A percentile compares a stretch with the other conserved stretches of the same genome.
Conservation (phyloP, 768 basidiomycete genomes). For the Termitomyces sp. region DNA sequence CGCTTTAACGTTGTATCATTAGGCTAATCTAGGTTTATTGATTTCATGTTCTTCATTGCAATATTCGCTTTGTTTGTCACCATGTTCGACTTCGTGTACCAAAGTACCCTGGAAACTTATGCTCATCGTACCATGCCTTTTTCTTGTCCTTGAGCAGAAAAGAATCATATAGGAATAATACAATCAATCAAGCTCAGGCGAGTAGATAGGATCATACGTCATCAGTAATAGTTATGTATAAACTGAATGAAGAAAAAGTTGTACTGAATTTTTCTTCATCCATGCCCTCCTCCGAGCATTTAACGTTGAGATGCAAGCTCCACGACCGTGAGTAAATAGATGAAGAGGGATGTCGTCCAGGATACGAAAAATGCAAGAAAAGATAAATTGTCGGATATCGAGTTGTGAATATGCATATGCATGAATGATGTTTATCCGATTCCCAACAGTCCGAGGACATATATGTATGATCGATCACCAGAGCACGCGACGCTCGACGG, state of each 20-base stretch:
- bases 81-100: background rate
- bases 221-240: background rate
- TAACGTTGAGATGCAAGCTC: background rate
- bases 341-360: background rate
- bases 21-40: constrained; percentile 2
- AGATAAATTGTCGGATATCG: background rate
- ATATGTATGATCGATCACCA: constrained; percentile 42
- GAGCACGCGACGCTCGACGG: constrained; percentile 71
- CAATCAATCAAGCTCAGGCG: background rate
- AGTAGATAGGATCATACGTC: background rate
- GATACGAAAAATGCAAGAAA: background rate
- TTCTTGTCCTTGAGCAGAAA: background rate
- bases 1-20: constrained; percentile 10
- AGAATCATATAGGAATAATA: background rate
- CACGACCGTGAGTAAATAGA: background rate
- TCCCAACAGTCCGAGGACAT: background rate
- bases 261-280: background rate
- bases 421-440: background rate
- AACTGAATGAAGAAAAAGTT: background rate
- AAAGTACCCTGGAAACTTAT: background rate
- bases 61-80: background rate
- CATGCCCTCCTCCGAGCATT: background rate
- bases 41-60: background rate
- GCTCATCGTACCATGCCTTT: background rate
- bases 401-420: background rate